Conservation (phyloP, 371 early-diverging fungal genomes). For the Cokeromyces recurvatus region DNA sequence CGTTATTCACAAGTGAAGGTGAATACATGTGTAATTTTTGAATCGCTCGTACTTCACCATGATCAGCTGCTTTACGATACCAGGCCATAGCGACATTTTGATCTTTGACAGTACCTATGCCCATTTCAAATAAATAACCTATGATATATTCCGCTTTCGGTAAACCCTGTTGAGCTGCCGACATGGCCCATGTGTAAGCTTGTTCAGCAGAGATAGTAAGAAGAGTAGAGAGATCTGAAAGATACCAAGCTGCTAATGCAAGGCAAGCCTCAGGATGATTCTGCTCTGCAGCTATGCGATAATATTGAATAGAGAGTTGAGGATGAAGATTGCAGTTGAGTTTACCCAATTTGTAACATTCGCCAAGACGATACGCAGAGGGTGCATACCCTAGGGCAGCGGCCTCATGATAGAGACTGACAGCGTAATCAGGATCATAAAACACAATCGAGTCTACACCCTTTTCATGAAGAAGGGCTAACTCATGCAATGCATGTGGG, state of each 20-base stretch:
- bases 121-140: constrained; percentile 90
- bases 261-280: constrained; percentile 91
- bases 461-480: constrained; percentile 64
- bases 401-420: constrained; percentile 59
- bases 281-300: constrained; percentile 81
- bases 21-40: constrained; percentile 22
- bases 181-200: constrained; percentile 86
- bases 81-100: constrained; percentile 66
- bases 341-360: constrained; percentile 74
- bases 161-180: constrained; percentile 70
- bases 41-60: constrained; percentile 41
- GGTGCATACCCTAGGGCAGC: constrained; percentile 62
- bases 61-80: constrained; percentile 65
- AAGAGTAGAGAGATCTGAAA: constrained; percentile 81
- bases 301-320: constrained; percentile 67
- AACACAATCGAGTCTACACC: constrained; percentile 68
- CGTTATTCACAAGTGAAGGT: no score
- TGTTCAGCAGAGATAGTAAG: constrained; percentile 77
- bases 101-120: constrained; percentile 71
- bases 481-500: constrained; percentile 78
- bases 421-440: constrained; percentile 64
- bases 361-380: constrained; percentile 74
- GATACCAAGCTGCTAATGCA: constrained; percentile 92
- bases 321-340: constrained; percentile 70
- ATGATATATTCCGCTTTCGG: constrained; percentile 93